phyloP scores from a whole-genome alignment of 768 basidiomycete species.

The Mycena polygramma region DNA sequence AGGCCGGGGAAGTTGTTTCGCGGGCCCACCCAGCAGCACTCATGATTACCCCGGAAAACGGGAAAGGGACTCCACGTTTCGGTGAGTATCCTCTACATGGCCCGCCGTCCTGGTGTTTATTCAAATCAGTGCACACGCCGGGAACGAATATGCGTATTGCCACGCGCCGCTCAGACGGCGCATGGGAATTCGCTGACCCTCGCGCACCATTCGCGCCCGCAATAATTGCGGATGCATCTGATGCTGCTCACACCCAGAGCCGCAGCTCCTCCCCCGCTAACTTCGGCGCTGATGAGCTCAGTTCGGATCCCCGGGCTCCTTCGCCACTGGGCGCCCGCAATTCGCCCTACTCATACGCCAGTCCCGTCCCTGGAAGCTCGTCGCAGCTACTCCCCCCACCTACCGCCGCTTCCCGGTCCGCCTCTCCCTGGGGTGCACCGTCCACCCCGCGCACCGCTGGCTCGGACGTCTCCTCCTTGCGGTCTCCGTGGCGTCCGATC shows the following conservation, averaged over 20 bases:
- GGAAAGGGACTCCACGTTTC: slow-evolving; percentile 52
- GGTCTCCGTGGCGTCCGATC: slow-evolving; percentile 16
- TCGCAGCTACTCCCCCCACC: slow-evolving; percentile 22
- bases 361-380: slow-evolving; percentile 13
- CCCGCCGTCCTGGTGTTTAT: background rate
- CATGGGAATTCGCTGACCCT: slow-evolving; percentile 66
- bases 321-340: background rate
- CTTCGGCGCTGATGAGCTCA: background rate
- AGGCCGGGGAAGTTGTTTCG: slow-evolving; percentile 43
- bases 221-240: slow-evolving; percentile 30
- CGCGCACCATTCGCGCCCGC: slow-evolving; percentile 55
- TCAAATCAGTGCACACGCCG: slow-evolving; percentile 61
- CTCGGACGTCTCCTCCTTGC: slow-evolving; percentile 7
- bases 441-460: slow-evolving; percentile 26
- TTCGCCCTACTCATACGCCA: slow-evolving; percentile 18
- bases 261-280: slow-evolving; percentile 17
- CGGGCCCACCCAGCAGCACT: slow-evolving; percentile 52
- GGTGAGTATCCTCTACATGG: slow-evolving; percentile 45
- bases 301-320: slow-evolving; percentile 4
- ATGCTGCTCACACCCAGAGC: slow-evolving; percentile 11
- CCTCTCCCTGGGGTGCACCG: slow-evolving; percentile 31
- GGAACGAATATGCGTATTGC: slow-evolving; percentile 73
- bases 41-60: slow-evolving; percentile 53
- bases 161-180: slow-evolving; percentile 63
- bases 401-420: slow-evolving; percentile 8